A percentile compares a stretch with the other conserved stretches of the same genome.
Conservation (phyloP, 2,329 filamentous ascomycete genomes). For the Cadophora malorum region DNA sequence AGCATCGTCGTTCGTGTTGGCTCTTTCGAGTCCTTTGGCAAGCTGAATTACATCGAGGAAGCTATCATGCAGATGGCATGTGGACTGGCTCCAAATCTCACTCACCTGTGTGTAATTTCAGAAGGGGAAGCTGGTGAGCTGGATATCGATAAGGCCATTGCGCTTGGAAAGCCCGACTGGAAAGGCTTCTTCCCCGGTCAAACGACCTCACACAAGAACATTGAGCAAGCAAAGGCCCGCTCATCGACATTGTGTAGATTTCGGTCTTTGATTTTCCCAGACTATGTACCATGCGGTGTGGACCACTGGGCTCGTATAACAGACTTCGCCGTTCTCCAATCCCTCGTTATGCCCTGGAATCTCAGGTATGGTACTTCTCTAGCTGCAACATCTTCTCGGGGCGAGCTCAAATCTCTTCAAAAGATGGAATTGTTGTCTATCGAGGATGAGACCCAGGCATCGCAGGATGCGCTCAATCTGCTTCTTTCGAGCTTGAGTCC, state of each 20-base stretch:
- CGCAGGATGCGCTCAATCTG: background rate
- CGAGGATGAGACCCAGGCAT: background rate
- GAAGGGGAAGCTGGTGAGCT: background rate
- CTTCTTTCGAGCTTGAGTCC: conserved; percentile 1
- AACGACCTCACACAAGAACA: too few relatives aligned
- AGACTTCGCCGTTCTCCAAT: background rate
- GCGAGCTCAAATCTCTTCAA: background rate
- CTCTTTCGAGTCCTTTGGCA: background rate
- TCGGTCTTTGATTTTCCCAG: background rate
- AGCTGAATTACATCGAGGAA: background rate
- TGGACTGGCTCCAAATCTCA: background rate
- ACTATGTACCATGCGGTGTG: background rate
- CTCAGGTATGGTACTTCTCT: background rate
- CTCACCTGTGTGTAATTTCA: background rate
- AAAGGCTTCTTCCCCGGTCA: too few relatives aligned
- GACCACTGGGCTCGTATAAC: background rate
- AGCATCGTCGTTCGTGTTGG: background rate
- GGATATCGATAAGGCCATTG: too few relatives aligned
- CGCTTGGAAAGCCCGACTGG: background rate
- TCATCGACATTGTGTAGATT: background rate
- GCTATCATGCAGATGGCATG: background rate
- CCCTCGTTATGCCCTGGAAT: background rate
- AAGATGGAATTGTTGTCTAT: background rate
- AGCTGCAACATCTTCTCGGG: background rate
- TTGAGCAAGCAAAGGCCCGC: too few relatives aligned